These are phyloP conservation scores for Beauveria medogensis DNA, from an alignment of 2,329 filamentous ascomycete genomes.

Conservation along the genomic window DNA sequence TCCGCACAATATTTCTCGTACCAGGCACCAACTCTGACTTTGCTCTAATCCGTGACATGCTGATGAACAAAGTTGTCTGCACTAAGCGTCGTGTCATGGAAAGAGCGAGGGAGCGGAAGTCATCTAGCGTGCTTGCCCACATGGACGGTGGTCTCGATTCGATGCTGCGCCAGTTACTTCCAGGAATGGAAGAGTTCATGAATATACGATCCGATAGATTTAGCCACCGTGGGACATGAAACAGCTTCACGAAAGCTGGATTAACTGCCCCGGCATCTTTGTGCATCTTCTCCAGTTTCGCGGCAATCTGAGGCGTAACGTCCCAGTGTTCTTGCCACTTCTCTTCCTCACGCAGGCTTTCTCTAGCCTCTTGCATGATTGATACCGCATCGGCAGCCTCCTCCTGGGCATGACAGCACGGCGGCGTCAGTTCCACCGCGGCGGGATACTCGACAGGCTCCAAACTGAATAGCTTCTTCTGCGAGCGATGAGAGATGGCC, in stretches of 20 bases:
- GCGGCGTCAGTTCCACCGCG: constrained; percentile 61
- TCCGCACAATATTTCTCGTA: constrained; percentile 27
- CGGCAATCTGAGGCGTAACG: constrained; percentile 38
- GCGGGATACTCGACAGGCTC: constrained; percentile 55
- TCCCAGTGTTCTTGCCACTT: constrained; percentile 61
- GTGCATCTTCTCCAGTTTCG: constrained; percentile 19
- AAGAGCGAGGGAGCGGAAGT: constrained; percentile 61
- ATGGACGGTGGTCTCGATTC: constrained; percentile 60
- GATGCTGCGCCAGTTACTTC: constrained; percentile 60
- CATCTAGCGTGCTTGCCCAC: constrained; percentile 65
- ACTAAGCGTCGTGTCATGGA: constrained; percentile 64
- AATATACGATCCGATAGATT: constrained; percentile 58
- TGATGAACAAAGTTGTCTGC: constrained; percentile 60
- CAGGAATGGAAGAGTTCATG: constrained; percentile 60
- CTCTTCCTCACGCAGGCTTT: constrained; percentile 50
- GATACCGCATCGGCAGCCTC: constrained; percentile 58
- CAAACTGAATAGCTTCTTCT: constrained; percentile 24
- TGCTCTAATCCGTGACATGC: constrained; percentile 58
- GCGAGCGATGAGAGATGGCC: constrained; percentile 31
- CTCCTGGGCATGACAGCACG: constrained; percentile 60
- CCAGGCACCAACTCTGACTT: constrained; percentile 25
- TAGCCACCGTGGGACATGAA: constrained; percentile 54
- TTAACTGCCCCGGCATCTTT: constrained; percentile 17
- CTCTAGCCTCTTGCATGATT: constrained; percentile 53
- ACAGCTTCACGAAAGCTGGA: constrained; percentile 45